These are phyloP conservation scores for Penicillium coprophilum DNA, from an alignment of 495 filamentous ascomycete genomes.

Conservation along the genomic window DNA sequence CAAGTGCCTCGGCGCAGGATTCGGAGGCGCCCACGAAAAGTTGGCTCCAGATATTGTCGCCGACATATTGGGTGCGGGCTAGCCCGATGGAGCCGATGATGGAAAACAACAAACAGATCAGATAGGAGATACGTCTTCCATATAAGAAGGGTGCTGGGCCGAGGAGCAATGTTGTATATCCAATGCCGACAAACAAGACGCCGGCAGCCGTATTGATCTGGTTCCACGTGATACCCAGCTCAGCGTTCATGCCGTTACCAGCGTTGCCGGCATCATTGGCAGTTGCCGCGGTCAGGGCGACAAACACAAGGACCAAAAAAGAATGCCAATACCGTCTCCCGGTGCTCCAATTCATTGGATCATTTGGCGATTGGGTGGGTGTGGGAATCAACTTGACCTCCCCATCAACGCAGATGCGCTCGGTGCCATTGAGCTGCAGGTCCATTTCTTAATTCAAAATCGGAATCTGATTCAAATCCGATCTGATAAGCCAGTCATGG, in stretches of 20 bases:
- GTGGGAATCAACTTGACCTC: constrained; percentile 51
- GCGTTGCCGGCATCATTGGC: constrained; percentile 32
- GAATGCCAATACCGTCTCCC: constrained; percentile 42
- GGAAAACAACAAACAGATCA: constrained; percentile 26
- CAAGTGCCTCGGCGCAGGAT: constrained; percentile 30
- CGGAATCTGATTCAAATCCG: constrained; percentile 4
- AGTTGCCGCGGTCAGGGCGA: constrained; percentile 29
- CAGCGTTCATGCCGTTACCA: constrained; percentile 24
- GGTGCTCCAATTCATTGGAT: constrained; percentile 54
- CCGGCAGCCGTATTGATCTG: constrained; percentile 28
- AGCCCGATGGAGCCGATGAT: constrained; percentile 29
- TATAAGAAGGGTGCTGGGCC: constrained; percentile 27
- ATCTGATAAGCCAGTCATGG: not conserved
- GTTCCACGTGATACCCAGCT: constrained; percentile 26
- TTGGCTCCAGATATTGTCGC: constrained; percentile 30
- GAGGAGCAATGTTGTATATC: constrained; percentile 24
- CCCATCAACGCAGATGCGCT: constrained; percentile 20
- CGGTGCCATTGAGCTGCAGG: constrained; percentile 20
- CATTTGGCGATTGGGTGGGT: constrained; percentile 50
- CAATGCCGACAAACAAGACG: constrained; percentile 29
- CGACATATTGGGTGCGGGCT: constrained; percentile 14
- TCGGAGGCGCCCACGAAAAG: constrained; percentile 32
- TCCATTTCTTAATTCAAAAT: constrained; percentile 7
- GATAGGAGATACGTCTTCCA: constrained; percentile 26
- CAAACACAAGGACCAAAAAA: constrained; percentile 23